Percentiles rank a stretch among this genome's conserved stretches.
Conservation (phyloP, 1,284 basidiomycete species). For the Leccinum variabile region DNA sequence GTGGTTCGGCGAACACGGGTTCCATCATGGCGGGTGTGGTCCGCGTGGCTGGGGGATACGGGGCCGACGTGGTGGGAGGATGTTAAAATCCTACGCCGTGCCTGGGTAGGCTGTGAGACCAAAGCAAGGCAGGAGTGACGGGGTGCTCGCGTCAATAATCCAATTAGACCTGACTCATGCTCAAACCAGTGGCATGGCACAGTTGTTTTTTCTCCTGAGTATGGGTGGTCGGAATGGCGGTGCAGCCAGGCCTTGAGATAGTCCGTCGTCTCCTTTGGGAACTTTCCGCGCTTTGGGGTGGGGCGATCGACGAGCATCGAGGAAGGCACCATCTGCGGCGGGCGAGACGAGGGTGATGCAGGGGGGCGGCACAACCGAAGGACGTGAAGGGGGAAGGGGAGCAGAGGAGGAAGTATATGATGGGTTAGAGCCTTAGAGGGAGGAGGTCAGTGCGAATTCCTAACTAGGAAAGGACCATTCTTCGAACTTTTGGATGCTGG, state of each 20-base stretch:
- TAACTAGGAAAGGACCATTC: conserved; percentile 45
- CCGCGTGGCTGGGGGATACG: conserved; percentile 54
- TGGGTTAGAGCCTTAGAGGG: conserved; percentile 11
- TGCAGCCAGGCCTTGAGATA: conserved; percentile 90
- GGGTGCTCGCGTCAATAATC: conserved; percentile 79
- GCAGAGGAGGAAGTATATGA: conserved; percentile 15
- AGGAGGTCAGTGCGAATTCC: conserved; percentile 24
- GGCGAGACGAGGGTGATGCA: conserved; percentile 47
- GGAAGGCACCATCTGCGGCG: conserved; percentile 49
- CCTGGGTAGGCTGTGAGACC: conserved; percentile 39
- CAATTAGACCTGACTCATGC: conserved; percentile 90
- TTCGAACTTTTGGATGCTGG: conserved; percentile 31
- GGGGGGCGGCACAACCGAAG: conserved; percentile 38
- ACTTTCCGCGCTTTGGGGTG: conserved; percentile 79
- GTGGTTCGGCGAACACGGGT: conserved; percentile 41
- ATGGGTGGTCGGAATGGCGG: conserved; percentile 85
- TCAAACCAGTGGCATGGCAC: conserved; percentile 81
- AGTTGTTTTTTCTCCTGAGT: conserved; percentile 91
- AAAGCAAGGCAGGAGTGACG: conserved; percentile 11
- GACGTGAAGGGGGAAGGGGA: conserved; percentile 27
- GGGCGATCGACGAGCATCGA: conserved; percentile 69
- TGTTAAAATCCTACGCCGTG: conserved; percentile 46
- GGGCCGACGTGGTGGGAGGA: conserved; percentile 56
- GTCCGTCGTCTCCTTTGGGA: conserved; percentile 88
- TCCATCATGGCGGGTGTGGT: conserved; percentile 45